These are phyloP conservation scores for Eucalyptus leucophloia DNA, from an alignment of 345 rosid species.

Conservation along the genomic window DNA sequence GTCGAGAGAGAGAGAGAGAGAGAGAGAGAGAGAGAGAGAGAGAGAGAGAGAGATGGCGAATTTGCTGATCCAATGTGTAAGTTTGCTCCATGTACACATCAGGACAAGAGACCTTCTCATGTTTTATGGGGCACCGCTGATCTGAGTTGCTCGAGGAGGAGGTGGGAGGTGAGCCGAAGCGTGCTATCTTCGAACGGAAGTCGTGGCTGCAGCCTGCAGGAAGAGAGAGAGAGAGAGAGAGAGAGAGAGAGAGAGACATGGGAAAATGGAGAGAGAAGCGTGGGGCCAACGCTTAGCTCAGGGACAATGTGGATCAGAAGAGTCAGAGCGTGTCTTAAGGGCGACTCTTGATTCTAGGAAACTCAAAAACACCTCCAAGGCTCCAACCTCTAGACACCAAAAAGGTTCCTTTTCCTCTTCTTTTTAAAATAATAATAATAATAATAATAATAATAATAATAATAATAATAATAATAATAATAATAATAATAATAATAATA, in stretches of 20 bases:
- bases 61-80: neutral
- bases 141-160: neutral
- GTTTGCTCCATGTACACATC: neutral
- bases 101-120: neutral
- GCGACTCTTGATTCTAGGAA: constrained; percentile 26
- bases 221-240: neutral
- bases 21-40: neutral
- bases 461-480: no score
- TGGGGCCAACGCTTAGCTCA: constrained; percentile 10
- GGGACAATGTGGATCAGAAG: constrained; percentile 7
- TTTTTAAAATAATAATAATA: neutral
- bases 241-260: constrained; percentile 13
- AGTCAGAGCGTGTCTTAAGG: constrained; percentile 46
- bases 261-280: constrained; percentile 13
- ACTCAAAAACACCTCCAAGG: neutral
- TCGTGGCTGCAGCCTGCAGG: neutral
- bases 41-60: neutral
- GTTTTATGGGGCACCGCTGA: neutral
- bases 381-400: neutral
- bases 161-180: neutral
- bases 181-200: neutral
- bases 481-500: no score
- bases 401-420: neutral
- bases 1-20: neutral
- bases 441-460: no score